A percentile compares a stretch with the other conserved stretches of the same genome.
phyloP scores from a whole-genome alignment of 345 rosid genomes.

The Kernera saxatilis region DNA sequence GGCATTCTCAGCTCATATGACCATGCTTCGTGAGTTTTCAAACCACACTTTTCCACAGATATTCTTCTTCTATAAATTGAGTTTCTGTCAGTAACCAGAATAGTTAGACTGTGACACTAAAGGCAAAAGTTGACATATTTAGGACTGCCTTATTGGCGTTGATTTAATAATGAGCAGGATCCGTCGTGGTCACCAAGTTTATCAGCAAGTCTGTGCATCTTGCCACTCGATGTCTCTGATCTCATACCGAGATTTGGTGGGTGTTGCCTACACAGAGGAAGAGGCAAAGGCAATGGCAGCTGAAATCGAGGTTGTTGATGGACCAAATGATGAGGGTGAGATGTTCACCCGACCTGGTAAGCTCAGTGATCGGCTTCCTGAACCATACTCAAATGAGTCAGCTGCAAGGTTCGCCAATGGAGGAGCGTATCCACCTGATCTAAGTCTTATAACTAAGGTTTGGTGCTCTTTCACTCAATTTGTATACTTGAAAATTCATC shows the following conservation, averaged over 20 bases:
- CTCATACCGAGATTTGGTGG: conserved; percentile 91
- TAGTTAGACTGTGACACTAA: background rate
- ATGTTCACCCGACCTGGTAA: conserved; percentile 95
- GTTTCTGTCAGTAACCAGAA: background rate
- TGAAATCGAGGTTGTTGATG: conserved; percentile 94
- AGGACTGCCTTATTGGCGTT: background rate
- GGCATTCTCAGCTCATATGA: conserved; percentile 95
- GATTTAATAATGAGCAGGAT: conserved; percentile 54
- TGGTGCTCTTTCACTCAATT: background rate
- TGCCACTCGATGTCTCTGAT: conserved; percentile 95
- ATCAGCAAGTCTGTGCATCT: conserved; percentile 95
- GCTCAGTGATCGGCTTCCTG: conserved; percentile 90
- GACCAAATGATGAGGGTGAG: conserved; percentile 98
- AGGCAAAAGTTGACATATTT: background rate
- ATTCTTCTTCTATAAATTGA: background rate
- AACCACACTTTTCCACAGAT: background rate
- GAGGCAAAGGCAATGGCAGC: conserved; percentile 98
- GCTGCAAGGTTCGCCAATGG: conserved; percentile 99
- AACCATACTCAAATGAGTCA: conserved; percentile 83
- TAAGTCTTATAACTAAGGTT: conserved; percentile 90
- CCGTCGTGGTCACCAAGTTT: conserved; percentile 97
- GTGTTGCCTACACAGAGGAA: conserved; percentile 97
- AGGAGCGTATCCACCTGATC: conserved; percentile 99
- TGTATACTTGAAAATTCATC: background rate
- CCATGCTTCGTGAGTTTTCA: conserved; percentile 87